phyloP scores from a whole-genome alignment of 441 rosid species.

The Oxalis stricta region DNA sequence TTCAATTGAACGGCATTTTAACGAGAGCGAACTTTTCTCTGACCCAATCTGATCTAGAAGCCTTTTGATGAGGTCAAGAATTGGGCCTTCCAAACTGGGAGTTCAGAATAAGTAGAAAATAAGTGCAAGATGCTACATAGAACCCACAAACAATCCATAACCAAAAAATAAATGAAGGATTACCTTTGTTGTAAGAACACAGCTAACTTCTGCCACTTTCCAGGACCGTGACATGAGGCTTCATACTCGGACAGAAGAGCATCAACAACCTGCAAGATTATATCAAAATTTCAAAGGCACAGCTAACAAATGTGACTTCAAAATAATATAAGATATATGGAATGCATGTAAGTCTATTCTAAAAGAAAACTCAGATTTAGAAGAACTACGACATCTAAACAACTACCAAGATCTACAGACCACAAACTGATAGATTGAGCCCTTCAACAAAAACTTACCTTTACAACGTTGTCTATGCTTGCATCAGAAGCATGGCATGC shows the following conservation, averaged over 20 bases:
- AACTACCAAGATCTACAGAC: no score
- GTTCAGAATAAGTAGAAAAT: conserved; percentile 2
- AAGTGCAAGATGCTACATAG: background rate
- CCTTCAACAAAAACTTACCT: conserved; percentile 29
- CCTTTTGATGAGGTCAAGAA: conserved; percentile 70
- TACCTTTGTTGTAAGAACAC: conserved; percentile 82
- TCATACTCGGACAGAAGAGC: conserved; percentile 69
- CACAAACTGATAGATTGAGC: background rate
- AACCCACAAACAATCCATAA: background rate
- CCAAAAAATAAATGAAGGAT: background rate
- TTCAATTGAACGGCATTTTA: conserved; percentile 81
- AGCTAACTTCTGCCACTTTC: conserved; percentile 89
- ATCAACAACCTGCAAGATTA: conserved; percentile 61
- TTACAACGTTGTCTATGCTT: conserved; percentile 60
- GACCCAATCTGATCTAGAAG: conserved; percentile 68
- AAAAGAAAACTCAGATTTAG: background rate
- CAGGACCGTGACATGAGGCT: conserved; percentile 71
- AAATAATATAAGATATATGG: no score
- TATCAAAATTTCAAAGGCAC: conserved; percentile 1
- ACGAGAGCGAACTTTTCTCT: conserved; percentile 69
- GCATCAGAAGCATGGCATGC: conserved; percentile 89
- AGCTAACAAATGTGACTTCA: no score
- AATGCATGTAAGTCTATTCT: no score
- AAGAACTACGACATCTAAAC: background rate
- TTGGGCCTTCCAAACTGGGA: conserved; percentile 84